Conservation (phyloP, 2,329 filamentous ascomycete species). For the Botrytis cinerea region DNA sequence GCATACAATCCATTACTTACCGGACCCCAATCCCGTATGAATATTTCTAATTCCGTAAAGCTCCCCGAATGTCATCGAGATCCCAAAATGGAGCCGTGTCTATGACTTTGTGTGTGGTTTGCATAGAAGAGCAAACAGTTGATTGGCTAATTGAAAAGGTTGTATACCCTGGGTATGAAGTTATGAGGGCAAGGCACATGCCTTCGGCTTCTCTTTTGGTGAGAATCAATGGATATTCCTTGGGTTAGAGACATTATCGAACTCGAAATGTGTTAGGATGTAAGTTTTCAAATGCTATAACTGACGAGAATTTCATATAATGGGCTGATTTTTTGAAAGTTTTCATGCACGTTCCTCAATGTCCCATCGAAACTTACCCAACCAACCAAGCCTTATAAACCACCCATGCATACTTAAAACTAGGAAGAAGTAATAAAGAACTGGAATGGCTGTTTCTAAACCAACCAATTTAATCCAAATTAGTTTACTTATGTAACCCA, state of each 20-base stretch:
- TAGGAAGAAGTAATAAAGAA: not conserved
- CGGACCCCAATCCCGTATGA: conserved; percentile 11
- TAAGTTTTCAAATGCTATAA: conserved; percentile 15
- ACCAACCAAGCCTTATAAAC: not conserved
- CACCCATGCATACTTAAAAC: not conserved
- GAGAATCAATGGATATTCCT: not conserved
- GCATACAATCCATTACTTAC: not conserved
- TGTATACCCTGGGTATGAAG: conserved; percentile 9
- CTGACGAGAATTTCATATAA: conserved; percentile 19
- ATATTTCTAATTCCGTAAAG: not conserved
- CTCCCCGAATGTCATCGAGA: conserved; percentile 16
- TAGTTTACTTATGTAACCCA: not conserved
- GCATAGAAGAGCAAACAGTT: not conserved
- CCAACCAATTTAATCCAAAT: not conserved
- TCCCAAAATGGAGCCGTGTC: not conserved
- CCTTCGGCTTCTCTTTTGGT: conserved; percentile 1
- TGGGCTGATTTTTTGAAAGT: conserved; percentile 18
- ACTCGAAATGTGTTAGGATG: not conserved
- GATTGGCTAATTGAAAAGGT: not conserved
- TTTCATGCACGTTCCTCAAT: conserved; percentile 18
- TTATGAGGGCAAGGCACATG: conserved; percentile 7
- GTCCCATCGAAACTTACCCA: not conserved
- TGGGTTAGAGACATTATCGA: conserved; percentile 1
- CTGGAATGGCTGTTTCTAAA: not conserved
- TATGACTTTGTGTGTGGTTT: not conserved